Percentiles rank a stretch among this genome's conserved stretches.
Conservation (phyloP, 2,329 filamentous ascomycete species). For the Scedosporium aurantiacum region DNA sequence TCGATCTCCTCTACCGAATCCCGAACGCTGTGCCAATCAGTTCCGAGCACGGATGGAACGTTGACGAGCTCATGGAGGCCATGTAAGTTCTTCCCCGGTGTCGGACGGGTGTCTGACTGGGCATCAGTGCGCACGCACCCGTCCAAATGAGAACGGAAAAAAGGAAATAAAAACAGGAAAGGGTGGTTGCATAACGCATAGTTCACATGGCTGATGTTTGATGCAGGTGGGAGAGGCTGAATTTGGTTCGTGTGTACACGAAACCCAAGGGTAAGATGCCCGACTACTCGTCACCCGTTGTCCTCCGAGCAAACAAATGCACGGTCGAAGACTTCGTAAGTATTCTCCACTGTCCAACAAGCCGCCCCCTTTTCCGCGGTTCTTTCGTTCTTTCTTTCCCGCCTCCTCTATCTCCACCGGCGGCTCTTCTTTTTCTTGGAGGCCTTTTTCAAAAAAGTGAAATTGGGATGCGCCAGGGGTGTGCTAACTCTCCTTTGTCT, state of each 20-base stretch:
- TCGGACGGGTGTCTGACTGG: not conserved
- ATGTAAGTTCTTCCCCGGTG: constrained; percentile 45
- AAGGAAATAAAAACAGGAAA: not conserved
- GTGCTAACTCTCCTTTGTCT: constrained; percentile 5
- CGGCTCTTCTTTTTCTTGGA: not conserved
- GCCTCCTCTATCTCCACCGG: not conserved
- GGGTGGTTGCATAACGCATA: not conserved
- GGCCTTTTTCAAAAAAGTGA: not conserved
- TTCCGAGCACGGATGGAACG: constrained; percentile 94
- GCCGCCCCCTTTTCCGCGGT: too few relatives aligned
- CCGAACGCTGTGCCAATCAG: constrained; percentile 96
- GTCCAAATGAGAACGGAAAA: too few relatives aligned
- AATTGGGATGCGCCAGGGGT: not conserved
- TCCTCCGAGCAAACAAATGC: constrained; percentile 69
- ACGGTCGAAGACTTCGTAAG: constrained; percentile 96
- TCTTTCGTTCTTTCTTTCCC: too few relatives aligned
- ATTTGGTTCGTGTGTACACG: constrained; percentile 85
- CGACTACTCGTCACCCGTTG: constrained; percentile 85
- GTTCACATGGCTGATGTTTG: constrained; percentile 5
- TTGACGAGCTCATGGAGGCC: constrained; percentile 90
- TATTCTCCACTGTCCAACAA: constrained; percentile 15
- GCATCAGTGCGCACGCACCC: too few relatives aligned
- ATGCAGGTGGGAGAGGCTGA: constrained; percentile 78
- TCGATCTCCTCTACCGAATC: constrained; percentile 92
- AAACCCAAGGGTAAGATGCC: constrained; percentile 94